These are phyloP conservation scores for Dactylellina cionopaga DNA, from an alignment of 2,329 filamentous ascomycete species.

Conservation along the genomic window DNA sequence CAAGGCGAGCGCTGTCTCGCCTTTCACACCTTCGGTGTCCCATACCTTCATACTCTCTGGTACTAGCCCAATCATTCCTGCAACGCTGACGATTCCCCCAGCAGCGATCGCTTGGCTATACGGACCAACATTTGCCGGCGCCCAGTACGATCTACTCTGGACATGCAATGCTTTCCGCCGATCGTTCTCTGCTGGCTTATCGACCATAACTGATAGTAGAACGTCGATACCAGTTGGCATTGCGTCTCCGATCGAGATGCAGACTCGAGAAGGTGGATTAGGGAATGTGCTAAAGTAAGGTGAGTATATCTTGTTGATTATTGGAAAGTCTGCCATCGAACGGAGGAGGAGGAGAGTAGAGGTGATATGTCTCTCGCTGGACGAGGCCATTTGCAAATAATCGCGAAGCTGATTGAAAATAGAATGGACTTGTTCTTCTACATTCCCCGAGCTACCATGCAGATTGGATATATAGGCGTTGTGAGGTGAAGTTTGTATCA, in stretches of 20 bases:
- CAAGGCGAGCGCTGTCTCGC: conserved; percentile 76
- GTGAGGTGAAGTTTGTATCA: conserved; percentile 18
- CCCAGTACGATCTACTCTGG: conserved; percentile 95
- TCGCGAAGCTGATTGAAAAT: conserved; percentile 28
- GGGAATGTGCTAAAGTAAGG: conserved; percentile 74
- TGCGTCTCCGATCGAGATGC: conserved; percentile 76
- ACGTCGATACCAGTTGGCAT: conserved; percentile 71
- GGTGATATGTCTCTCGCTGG: conserved; percentile 46
- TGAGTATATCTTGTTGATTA: conserved; percentile 79
- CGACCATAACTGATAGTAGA: conserved; percentile 68
- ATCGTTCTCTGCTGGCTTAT: conserved; percentile 58
- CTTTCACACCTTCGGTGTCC: conserved; percentile 62
- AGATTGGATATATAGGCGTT: conserved; percentile 34
- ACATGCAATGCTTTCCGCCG: conserved; percentile 78
- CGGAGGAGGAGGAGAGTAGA: conserved; percentile 71
- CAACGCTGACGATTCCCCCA: conserved; percentile 71
- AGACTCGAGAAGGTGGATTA: conserved; percentile 86
- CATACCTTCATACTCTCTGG: conserved; percentile 76
- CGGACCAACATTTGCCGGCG: conserved; percentile 94
- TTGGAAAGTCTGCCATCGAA: conserved; percentile 79
- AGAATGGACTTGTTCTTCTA: conserved; percentile 18
- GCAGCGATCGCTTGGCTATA: conserved; percentile 84
- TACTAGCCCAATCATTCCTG: conserved; percentile 89
- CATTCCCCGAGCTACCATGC: neutral
- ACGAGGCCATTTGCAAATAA: conserved; percentile 60